Conservation (phyloP, 257 asterid genomes). For the Nicotiana noctiflora region DNA sequence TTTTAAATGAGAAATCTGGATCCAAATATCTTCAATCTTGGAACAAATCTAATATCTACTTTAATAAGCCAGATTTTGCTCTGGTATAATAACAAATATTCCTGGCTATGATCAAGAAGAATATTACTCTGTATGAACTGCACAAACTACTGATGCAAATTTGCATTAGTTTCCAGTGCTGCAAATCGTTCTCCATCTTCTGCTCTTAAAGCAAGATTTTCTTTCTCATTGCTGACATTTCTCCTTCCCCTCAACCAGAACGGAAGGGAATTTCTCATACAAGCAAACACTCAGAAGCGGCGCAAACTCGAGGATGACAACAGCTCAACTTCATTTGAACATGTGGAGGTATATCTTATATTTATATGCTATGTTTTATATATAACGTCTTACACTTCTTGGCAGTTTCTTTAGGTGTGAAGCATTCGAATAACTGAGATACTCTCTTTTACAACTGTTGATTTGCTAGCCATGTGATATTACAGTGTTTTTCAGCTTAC, state of each 20-base stretch:
- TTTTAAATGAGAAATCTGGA: background rate
- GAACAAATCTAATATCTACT: background rate
- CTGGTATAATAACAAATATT: background rate
- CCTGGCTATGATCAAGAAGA: background rate
- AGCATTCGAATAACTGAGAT: background rate
- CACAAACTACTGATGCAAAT: background rate
- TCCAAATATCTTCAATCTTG: background rate
- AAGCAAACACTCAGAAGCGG: conserved; percentile 86
- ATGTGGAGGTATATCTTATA: conserved; percentile 55
- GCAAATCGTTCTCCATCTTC: background rate
- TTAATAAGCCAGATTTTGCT: background rate
- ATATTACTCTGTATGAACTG: background rate
- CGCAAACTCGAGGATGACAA: conserved; percentile 38
- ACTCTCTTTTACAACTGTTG: background rate
- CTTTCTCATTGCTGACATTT: conserved; percentile 16
- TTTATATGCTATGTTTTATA: conserved; percentile 3
- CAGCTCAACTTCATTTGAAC: conserved; percentile 30
- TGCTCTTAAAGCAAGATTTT: background rate
- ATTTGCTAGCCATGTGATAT: background rate
- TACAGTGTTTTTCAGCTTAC: background rate
- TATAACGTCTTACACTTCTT: background rate
- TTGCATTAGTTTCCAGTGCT: background rate
- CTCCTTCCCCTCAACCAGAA: conserved; percentile 35
- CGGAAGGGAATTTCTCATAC: conserved; percentile 75
- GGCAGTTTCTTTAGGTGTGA: background rate